Conservation (phyloP, 1,139 yeast species). For the Candida buenavistaensis region DNA sequence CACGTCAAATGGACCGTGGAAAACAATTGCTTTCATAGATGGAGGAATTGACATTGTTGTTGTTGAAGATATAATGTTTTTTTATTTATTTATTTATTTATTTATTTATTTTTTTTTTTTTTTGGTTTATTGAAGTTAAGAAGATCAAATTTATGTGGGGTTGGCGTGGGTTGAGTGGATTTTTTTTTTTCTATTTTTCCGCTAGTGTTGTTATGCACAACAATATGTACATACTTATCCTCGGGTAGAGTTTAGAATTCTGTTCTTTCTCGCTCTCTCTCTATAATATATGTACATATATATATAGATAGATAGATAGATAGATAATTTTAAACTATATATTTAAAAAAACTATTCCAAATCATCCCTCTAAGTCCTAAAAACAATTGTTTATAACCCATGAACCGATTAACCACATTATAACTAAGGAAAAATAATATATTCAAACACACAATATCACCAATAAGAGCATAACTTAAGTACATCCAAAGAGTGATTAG, state of each 20-base stretch:
- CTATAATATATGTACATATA: too few relatives aligned
- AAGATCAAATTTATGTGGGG: too few relatives aligned
- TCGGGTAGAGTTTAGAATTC: too few relatives aligned
- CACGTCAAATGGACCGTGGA: slow-evolving; percentile 50
- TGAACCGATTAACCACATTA: slow-evolving; percentile 11
- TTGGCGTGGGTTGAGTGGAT: too few relatives aligned
- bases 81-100: too few relatives aligned
- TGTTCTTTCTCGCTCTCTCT: too few relatives aligned
- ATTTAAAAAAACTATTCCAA: slow-evolving; percentile 10
- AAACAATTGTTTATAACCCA: slow-evolving; percentile 12
- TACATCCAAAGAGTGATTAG: slow-evolving; percentile 25
- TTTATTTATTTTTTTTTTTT: too few relatives aligned
- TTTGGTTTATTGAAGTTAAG: too few relatives aligned
- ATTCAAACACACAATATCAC: slow-evolving; percentile 32
- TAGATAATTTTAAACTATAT: slow-evolving; percentile 11
- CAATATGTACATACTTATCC: too few relatives aligned
- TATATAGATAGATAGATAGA: too few relatives aligned
- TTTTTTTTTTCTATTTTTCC: too few relatives aligned
- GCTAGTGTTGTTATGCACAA: too few relatives aligned
- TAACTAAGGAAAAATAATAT: slow-evolving; percentile 16
- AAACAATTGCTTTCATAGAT: slow-evolving; percentile 58
- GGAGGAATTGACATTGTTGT: slow-evolving; percentile 14
- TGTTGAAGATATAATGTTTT: neutral
- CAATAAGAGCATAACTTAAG: slow-evolving; percentile 28
- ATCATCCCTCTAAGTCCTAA: slow-evolving; percentile 10